Evolutionary conservation across 768 basidiomycete genomes (phyloP).

Genomic region (Agaricus subrufescens): DNA sequence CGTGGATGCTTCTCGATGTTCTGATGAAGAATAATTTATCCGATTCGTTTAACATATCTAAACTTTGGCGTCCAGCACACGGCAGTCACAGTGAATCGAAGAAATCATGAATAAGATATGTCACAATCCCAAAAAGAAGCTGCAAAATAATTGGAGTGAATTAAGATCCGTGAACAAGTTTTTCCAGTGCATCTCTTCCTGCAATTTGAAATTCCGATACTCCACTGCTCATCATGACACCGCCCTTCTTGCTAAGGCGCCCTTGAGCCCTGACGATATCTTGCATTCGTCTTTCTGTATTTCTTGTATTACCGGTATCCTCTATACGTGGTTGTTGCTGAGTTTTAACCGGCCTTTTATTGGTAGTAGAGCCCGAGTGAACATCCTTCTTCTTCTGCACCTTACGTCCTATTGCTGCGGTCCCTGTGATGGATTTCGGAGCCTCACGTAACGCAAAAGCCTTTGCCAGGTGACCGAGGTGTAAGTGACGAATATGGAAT

Average conservation of each 20-base stretch:
- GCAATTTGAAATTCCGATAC: constrained; percentile 78
- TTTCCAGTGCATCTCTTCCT: constrained; percentile 57
- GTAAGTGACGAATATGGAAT: constrained; percentile 92
- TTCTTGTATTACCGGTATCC: constrained; percentile 40
- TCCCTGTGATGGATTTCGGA: constrained; percentile 46
- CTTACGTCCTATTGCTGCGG: constrained; percentile 13
- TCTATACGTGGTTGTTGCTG: constrained; percentile 20
- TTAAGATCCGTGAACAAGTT: constrained; percentile 35
- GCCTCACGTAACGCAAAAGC: constrained; percentile 88
- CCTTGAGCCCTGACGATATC: constrained; percentile 81
- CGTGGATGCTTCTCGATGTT: not conserved
- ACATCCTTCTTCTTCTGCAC: constrained; percentile 14
- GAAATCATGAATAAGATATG: not conserved
- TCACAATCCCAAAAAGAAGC: not conserved
- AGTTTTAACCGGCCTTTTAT: constrained; percentile 18
- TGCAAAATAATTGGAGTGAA: not conserved
- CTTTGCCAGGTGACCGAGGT: constrained; percentile 92
- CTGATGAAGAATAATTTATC: constrained; percentile 4
- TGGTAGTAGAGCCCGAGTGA: not conserved
- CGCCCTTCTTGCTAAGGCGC: constrained; percentile 73
- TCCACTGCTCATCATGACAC: constrained; percentile 64
- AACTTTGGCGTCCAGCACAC: not conserved
- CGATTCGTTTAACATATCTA: constrained; percentile 1
- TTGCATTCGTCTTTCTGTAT: constrained; percentile 82
- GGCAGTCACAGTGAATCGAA: not conserved